Conservation (phyloP, 2,329 filamentous ascomycete genomes). For the Anisogramma anomala region DNA sequence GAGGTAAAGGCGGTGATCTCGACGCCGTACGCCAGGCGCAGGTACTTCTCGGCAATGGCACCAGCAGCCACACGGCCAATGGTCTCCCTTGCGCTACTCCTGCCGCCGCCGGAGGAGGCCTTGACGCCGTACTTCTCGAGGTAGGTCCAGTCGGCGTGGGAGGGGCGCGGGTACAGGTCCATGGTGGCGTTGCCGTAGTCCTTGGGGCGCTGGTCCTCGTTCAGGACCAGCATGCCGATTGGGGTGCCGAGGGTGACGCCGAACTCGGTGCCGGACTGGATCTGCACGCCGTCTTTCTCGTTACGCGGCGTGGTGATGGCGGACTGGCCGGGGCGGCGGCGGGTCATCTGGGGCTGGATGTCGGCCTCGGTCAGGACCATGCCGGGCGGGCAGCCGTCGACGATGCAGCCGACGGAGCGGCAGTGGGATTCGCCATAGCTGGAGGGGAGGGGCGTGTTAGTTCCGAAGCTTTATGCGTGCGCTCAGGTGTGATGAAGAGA, state of each 20-base stretch:
- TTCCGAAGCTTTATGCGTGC: not conserved
- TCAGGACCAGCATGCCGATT: slow-evolving; percentile 75
- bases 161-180: slow-evolving; percentile 81
- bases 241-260: slow-evolving; percentile 85
- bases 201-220: slow-evolving; percentile 84
- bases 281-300: slow-evolving; percentile 83
- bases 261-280: slow-evolving; percentile 86
- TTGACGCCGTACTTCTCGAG: slow-evolving; percentile 94
- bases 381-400: slow-evolving; percentile 83
- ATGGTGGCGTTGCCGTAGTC: slow-evolving; percentile 88
- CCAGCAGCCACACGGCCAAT: slow-evolving; percentile 87
- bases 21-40: slow-evolving; percentile 66
- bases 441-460: slow-evolving; percentile 13
- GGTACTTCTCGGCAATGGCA: slow-evolving; percentile 87
- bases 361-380: slow-evolving; percentile 74
- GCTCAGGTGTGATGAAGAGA: not conserved
- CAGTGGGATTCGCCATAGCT: slow-evolving; percentile 83
- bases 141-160: slow-evolving; percentile 95
- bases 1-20: slow-evolving; percentile 88
- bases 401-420: slow-evolving; percentile 84
- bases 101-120: slow-evolving; percentile 78
- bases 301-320: slow-evolving; percentile 84
- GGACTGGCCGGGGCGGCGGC: slow-evolving; percentile 78
- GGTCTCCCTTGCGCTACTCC: slow-evolving; percentile 87
- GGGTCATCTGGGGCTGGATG: slow-evolving; percentile 90